These are phyloP conservation scores for Arthrobotrys entomopaga DNA, from an alignment of 2,329 filamentous ascomycete genomes.

Conservation along the genomic window DNA sequence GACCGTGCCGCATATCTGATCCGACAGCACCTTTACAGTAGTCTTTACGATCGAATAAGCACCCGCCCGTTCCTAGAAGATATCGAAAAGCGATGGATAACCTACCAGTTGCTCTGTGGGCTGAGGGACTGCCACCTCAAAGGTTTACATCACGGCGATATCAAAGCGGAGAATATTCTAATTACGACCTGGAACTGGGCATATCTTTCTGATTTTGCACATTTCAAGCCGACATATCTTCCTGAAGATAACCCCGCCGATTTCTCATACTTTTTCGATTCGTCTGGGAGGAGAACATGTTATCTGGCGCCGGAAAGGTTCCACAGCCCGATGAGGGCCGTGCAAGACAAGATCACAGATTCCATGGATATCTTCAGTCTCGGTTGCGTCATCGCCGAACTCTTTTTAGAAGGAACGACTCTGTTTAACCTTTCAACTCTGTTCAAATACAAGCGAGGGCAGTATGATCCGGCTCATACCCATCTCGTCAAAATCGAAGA, in stretches of 20 bases:
- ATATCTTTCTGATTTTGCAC: conserved; percentile 95
- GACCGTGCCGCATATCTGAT: conserved; percentile 91
- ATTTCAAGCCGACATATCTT: conserved; percentile 91
- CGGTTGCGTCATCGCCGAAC: conserved; percentile 94
- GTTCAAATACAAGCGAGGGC: conserved; percentile 90
- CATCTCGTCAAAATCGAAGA: conserved; percentile 89
- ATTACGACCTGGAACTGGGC: conserved; percentile 99
- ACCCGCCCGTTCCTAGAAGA: conserved; percentile 96
- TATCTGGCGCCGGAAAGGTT: conserved; percentile 96
- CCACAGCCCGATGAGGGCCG: conserved; percentile 72
- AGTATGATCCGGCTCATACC: conserved; percentile 86
- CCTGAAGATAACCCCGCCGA: conserved; percentile 97
- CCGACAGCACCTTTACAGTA: conserved; percentile 94
- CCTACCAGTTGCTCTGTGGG: conserved; percentile 92
- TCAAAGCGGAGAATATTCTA: conserved; percentile 96
- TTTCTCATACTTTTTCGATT: conserved; percentile 98
- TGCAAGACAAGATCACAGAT: conserved; percentile 77
- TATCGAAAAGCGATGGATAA: conserved; percentile 98
- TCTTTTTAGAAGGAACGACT: conserved; percentile 86
- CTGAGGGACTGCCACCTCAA: conserved; percentile 89
- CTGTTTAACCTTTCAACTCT: conserved; percentile 98
- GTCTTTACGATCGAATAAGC: conserved; percentile 94
- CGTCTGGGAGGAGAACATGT: conserved; percentile 87
- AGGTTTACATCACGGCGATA: conserved; percentile 94
- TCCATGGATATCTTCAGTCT: conserved; percentile 99